Evolutionary conservation across 2,329 filamentous ascomycete species (phyloP).

Genomic region (Aspergillus sp.): DNA sequence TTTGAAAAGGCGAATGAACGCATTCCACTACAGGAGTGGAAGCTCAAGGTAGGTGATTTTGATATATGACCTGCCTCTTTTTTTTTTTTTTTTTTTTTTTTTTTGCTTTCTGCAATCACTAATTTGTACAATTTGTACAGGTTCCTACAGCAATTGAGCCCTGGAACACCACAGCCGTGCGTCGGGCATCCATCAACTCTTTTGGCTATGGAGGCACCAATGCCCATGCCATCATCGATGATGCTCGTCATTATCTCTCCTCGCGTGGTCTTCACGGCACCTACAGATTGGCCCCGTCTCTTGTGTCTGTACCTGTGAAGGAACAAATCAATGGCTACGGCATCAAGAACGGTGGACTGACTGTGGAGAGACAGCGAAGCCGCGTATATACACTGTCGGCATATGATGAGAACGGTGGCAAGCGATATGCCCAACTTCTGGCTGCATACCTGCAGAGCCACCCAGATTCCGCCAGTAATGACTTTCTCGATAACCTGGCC

Average conservation of each 20-base stretch:
- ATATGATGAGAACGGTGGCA: too few relatives aligned
- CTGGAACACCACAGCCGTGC: background rate
- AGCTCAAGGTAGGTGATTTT: background rate
- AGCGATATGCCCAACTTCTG: conserved; percentile 1
- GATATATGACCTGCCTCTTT: conserved; percentile 2
- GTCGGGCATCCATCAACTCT: conserved; percentile 11
- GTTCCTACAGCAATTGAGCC: background rate
- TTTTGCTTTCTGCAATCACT: background rate
- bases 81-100: background rate
- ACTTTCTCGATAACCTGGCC: background rate
- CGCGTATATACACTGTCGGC: too few relatives aligned
- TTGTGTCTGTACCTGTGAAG: too few relatives aligned
- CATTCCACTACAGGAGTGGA: conserved; percentile 4
- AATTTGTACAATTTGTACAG: too few relatives aligned
- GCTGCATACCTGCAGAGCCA: background rate
- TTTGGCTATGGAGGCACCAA: conserved; percentile 17
- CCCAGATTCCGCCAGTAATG: too few relatives aligned
- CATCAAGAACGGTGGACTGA: too few relatives aligned
- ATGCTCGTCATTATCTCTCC: too few relatives aligned
- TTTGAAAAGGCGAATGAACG: conserved; percentile 11
- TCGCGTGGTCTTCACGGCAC: too few relatives aligned
- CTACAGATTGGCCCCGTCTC: too few relatives aligned
- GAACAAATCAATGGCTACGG: too few relatives aligned
- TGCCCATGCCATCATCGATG: conserved; percentile 14
- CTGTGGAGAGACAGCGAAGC: too few relatives aligned